phyloP scores from a whole-genome alignment of 2,329 filamentous ascomycete genomes.

The Arthroderma sp. region DNA sequence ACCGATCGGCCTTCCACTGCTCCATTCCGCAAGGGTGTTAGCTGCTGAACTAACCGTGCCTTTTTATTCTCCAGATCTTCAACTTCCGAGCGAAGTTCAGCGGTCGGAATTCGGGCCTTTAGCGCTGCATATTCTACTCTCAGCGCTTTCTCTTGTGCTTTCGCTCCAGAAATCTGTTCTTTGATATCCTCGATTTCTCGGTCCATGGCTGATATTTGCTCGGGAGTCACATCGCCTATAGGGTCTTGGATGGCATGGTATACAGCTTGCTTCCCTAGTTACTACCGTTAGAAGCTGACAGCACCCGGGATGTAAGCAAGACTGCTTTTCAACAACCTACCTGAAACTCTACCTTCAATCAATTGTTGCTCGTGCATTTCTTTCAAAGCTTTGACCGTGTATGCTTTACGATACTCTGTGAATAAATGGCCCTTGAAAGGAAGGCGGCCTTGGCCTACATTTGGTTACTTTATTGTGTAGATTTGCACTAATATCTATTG shows the following conservation, averaged over 20 bases:
- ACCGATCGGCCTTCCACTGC: slow-evolving; percentile 27
- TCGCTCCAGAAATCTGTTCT: slow-evolving; percentile 32
- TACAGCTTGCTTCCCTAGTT: slow-evolving; percentile 47
- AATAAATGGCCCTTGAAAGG: too few relatives aligned
- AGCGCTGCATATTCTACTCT: slow-evolving; percentile 35
- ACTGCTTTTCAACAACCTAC: slow-evolving; percentile 19
- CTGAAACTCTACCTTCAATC: slow-evolving; percentile 45
- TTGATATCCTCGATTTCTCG: slow-evolving; percentile 35
- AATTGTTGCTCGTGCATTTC: slow-evolving; percentile 48
- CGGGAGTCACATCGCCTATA: slow-evolving; percentile 34
- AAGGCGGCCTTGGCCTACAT: slow-evolving; percentile 20
- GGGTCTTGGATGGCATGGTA: slow-evolving; percentile 46
- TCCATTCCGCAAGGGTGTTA: slow-evolving; percentile 30
- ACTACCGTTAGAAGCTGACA: background rate
- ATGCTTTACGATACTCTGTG: slow-evolving; percentile 25
- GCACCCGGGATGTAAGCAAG: background rate
- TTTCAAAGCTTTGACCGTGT: slow-evolving; percentile 48
- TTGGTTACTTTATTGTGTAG: slow-evolving; percentile 49
- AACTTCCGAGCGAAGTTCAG: slow-evolving; percentile 36
- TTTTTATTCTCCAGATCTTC: slow-evolving; percentile 34
- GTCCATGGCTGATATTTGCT: slow-evolving; percentile 38
- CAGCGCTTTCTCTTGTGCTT: slow-evolving; percentile 36
- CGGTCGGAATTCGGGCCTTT: slow-evolving; percentile 36
- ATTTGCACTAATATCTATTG: slow-evolving; percentile 47
- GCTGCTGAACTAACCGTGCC: slow-evolving; percentile 24